phyloP scores from a whole-genome alignment of 2,329 filamentous ascomycete genomes.

The Ambrosiella xylebori region DNA sequence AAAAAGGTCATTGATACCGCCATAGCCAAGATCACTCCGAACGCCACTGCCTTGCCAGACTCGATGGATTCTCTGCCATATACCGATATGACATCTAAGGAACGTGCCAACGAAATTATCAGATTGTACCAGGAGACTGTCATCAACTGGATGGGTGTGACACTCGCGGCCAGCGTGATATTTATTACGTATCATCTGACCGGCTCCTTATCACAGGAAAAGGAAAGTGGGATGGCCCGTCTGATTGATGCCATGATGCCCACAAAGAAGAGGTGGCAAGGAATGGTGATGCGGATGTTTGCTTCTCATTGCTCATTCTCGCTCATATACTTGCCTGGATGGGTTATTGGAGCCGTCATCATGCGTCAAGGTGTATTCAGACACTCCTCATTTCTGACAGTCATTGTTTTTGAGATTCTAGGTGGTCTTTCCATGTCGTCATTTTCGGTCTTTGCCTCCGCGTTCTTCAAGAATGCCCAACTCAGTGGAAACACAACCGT shows the following conservation, averaged over 20 bases:
- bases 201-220: constrained; percentile 68
- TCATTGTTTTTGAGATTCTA: constrained; percentile 59
- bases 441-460: constrained; percentile 62
- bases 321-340: constrained; percentile 62
- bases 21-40: constrained; percentile 38
- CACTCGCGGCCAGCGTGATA: constrained; percentile 63
- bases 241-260: constrained; percentile 87
- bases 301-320: constrained; percentile 70
- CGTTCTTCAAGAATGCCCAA: constrained; percentile 76
- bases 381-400: constrained; percentile 43
- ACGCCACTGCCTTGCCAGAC: constrained; percentile 22
- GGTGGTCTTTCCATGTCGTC: constrained; percentile 62
- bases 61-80: constrained; percentile 55
- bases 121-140: constrained; percentile 49
- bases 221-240: constrained; percentile 74
- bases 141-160: constrained; percentile 59
- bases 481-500: constrained; percentile 69
- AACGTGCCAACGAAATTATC: constrained; percentile 49
- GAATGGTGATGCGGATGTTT: constrained; percentile 59
- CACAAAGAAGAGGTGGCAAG: constrained; percentile 54
- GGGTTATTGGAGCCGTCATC: constrained; percentile 59
- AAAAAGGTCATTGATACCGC: constrained; percentile 61
- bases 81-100: constrained; percentile 50
- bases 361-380: constrained; percentile 46
- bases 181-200: constrained; percentile 76